These are phyloP conservation scores for Epipyxis sp. DNA, from an alignment of 108 stramenopile genomes.

Conservation along the genomic window DNA sequence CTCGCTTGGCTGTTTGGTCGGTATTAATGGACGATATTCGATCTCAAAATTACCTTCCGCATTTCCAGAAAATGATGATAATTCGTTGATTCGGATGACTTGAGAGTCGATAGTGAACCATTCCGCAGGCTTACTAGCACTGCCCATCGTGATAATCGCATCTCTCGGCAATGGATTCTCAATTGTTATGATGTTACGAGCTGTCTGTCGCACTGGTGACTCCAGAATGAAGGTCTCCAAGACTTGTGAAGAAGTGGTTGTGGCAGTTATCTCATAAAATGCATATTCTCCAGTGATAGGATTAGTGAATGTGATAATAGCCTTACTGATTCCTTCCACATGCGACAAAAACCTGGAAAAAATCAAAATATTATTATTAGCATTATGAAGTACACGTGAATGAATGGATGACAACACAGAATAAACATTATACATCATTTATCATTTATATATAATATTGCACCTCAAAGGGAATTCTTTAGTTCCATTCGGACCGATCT, in stretches of 20 bases:
- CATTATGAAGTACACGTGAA: no score
- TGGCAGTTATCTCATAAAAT: constrained; percentile 45
- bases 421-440: no score
- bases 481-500: constrained; percentile 49
- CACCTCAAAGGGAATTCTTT: constrained; percentile 54
- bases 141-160: constrained; percentile 39
- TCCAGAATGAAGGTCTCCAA: constrained; percentile 52
- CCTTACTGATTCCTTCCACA: constrained; percentile 51
- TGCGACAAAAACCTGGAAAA: constrained; percentile 56
- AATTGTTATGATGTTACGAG: constrained; percentile 51
- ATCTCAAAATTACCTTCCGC: constrained; percentile 61
- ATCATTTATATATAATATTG: no score
- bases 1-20: constrained; percentile 18
- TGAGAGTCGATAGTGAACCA: constrained; percentile 50
- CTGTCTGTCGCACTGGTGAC: constrained; percentile 54
- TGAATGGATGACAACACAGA: no score
- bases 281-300: constrained; percentile 56
- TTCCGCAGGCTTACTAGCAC: neutral
- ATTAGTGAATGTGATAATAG: constrained; percentile 58
- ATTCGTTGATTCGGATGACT: constrained; percentile 42
- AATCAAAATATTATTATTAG: no score
- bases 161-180: constrained; percentile 53
- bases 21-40: constrained; percentile 58
- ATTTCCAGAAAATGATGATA: constrained; percentile 47
- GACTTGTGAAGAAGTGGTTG: constrained; percentile 36